Percentiles rank a stretch among this genome's conserved stretches.
These are phyloP conservation scores for Gilbertella persicaria DNA, from an alignment of 371 early-diverging fungal species.

Conservation along the genomic window DNA sequence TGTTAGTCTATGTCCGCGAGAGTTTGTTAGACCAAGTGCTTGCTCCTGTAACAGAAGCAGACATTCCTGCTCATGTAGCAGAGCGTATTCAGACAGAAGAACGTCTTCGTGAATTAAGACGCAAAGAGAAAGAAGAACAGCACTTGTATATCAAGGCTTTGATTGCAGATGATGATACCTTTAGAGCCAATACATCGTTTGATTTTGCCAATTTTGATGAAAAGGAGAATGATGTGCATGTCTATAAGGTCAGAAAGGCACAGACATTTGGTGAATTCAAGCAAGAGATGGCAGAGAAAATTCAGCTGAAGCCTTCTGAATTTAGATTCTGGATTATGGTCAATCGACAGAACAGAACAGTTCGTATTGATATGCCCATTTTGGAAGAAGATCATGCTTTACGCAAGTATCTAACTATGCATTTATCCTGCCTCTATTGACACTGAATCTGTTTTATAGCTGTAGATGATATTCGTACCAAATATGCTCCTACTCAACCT, in stretches of 20 bases:
- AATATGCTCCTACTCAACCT: constrained; percentile 23
- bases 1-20: constrained; percentile 94
- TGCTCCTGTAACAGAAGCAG: constrained; percentile 60
- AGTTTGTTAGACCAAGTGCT: constrained; percentile 70
- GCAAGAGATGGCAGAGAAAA: constrained; percentile 21
- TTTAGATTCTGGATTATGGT: constrained; percentile 88
- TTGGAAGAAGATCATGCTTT: constrained; percentile 18
- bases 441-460: background rate
- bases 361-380: constrained; percentile 82
- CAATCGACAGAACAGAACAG: constrained; percentile 88
- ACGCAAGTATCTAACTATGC: constrained; percentile 4
- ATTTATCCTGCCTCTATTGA: background rate
- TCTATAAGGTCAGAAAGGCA: constrained; percentile 29
- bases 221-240: constrained; percentile 11
- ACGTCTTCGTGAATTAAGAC: constrained; percentile 45
- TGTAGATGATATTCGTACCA: constrained; percentile 27
- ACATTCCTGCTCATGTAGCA: constrained; percentile 80
- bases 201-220: constrained; percentile 65
- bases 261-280: constrained; percentile 39
- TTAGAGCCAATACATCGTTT: constrained; percentile 74
- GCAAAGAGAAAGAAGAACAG: constrained; percentile 68
- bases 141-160: constrained; percentile 63
- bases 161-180: constrained; percentile 65
- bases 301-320: constrained; percentile 46
- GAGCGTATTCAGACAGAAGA: constrained; percentile 61